A percentile compares a stretch with the other conserved stretches of the same genome.
These are phyloP conservation scores for Laguncularia racemosa DNA, from an alignment of 345 rosid species.

Conservation along the genomic window DNA sequence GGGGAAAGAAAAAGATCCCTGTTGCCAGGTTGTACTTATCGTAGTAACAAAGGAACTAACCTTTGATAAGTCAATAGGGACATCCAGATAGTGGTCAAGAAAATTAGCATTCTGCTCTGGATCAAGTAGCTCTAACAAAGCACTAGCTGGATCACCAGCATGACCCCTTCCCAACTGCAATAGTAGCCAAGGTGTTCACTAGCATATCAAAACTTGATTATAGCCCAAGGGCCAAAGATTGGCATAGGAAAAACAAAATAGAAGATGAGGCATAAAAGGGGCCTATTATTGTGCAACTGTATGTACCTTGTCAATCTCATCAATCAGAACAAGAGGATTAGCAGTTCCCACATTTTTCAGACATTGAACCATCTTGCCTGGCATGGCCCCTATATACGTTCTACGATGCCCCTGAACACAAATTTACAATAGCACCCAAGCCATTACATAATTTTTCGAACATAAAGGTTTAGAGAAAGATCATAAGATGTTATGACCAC, in stretches of 20 bases:
- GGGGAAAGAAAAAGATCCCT: no score
- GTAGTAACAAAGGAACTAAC: slow-evolving; percentile 24
- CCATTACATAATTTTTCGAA: neutral
- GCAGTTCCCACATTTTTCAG: slow-evolving; percentile 96
- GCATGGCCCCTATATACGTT: slow-evolving; percentile 99
- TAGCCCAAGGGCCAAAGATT: no score
- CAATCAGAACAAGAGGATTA: slow-evolving; percentile 97
- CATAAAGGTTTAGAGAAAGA: neutral
- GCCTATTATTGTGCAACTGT: neutral
- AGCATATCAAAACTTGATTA: no score
- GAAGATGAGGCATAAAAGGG: neutral
- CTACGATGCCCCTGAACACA: slow-evolving; percentile 89
- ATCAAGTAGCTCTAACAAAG: slow-evolving; percentile 96
- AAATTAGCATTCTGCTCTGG: slow-evolving; percentile 99
- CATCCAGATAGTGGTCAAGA: slow-evolving; percentile 98
- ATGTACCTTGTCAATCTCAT: slow-evolving; percentile 96
- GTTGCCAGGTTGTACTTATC: neutral
- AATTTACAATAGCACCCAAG: slow-evolving; percentile 6
- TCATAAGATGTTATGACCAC: slow-evolving; percentile 22
- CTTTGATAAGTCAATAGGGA: slow-evolving; percentile 92
- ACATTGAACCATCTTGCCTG: slow-evolving; percentile 99
- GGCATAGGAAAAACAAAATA: neutral
- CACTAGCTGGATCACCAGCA: slow-evolving; percentile 99
- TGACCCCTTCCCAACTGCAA: slow-evolving; percentile 94
- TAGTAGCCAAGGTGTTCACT: neutral